Percentiles rank a stretch among this genome's conserved stretches.
These are phyloP conservation scores for Pythium plurisporium DNA, from an alignment of 352 stramenopile genomes.

Conservation along the genomic window DNA sequence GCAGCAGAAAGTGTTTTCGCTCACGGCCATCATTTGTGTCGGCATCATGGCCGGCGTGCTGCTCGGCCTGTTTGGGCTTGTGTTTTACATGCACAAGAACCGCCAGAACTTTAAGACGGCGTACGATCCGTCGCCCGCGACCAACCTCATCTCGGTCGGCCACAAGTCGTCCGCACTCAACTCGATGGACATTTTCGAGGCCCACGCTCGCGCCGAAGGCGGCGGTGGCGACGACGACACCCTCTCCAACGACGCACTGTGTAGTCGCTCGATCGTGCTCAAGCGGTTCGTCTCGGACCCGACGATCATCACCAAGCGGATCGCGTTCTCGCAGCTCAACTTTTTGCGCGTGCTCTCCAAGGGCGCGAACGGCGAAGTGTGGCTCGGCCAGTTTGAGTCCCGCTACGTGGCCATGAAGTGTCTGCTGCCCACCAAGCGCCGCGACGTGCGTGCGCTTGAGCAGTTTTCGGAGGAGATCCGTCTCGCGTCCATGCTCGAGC, in stretches of 20 bases:
- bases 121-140: slow-evolving; percentile 19
- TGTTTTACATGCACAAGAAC: slow-evolving; percentile 56
- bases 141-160: slow-evolving; percentile 15
- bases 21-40: slow-evolving; percentile 44
- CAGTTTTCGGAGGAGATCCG: slow-evolving; percentile 81
- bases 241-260: slow-evolving; percentile 66
- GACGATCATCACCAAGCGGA: slow-evolving; percentile 65
- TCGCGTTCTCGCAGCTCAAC: slow-evolving; percentile 68
- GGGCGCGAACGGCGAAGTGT: slow-evolving; percentile 77
- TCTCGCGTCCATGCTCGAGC: slow-evolving; percentile 67
- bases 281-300: slow-evolving; percentile 63
- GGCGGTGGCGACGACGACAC: slow-evolving; percentile 34
- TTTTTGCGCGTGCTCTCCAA: slow-evolving; percentile 69
- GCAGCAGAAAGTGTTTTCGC: slow-evolving; percentile 42
- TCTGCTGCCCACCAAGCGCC: slow-evolving; percentile 56
- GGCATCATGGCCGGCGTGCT: slow-evolving; percentile 33
- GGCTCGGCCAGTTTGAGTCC: slow-evolving; percentile 71
- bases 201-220: slow-evolving; percentile 27
- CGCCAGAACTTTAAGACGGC: slow-evolving; percentile 34
- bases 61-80: slow-evolving; percentile 27
- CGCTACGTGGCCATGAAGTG: slow-evolving; percentile 79
- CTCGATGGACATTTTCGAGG: slow-evolving; percentile 25
- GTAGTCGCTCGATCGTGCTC: slow-evolving; percentile 46
- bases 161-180: slow-evolving; percentile 12
- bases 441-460: slow-evolving; percentile 56